Evolutionary conservation across 441 rosid species (phyloP), one percentile per base, ranked within the genome.

Genomic region (Gossypium davidsonii): DNA sequence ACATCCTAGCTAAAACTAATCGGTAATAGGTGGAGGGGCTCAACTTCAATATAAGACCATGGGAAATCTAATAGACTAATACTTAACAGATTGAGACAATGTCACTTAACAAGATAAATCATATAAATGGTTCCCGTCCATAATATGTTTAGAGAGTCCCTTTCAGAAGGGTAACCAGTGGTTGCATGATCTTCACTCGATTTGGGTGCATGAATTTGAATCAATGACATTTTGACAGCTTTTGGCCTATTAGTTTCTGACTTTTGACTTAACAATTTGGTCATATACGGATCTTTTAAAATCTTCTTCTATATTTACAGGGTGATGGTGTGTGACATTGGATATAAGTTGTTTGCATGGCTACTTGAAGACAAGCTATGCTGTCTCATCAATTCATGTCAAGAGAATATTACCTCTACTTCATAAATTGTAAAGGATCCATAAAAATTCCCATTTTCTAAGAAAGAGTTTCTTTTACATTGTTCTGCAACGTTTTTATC

Each of bases 291-390:
- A 9, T 18, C n/a, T 9, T 63, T 37, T 17, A 10, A 18, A 18
- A 17, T 17, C 17, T 49, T 26, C 21, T 3, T 53, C 26, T 28
- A 20, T 52, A 39, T 23, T 4, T 1, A 18, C 31, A 9, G 26
- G 28, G 57, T 17, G 46, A 63, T 49, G 20, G 37, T 39, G 2
- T 20, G 42, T 69, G 58, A 21, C 6, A 17, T 15, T 10, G 70
- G 20, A 53, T 64, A 21, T 49, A 28, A 70, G 61, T 63, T 66
- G 70, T 57, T 74, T 67, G 55, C 56, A 65, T 55, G 42, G 39
- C 57, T 59, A 55, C 44, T 14, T 68, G 51, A 57, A 67, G 48
- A 58, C 21, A 70, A 61, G 68, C 17, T 62, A 17, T 58, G 68
- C 20, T 25, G 51, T 39, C 23, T 58, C 63, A 9, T 62, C 37